phyloP scores from a whole-genome alignment of 306 rosid species.

The Abrus precatorius region DNA sequence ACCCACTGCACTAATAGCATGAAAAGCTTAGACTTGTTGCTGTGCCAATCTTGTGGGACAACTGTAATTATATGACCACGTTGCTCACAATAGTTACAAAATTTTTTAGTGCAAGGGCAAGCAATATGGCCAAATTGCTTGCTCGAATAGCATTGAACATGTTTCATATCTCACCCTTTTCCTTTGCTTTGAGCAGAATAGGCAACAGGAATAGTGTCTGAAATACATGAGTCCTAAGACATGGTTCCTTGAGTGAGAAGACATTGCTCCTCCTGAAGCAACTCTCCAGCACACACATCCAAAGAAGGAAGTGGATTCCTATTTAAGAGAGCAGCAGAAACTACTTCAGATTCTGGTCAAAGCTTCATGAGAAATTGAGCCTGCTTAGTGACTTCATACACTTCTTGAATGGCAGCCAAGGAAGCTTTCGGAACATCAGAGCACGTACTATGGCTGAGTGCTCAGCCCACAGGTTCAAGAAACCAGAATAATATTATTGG shows the following conservation, averaged over 20 bases:
- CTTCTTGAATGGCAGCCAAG: background rate
- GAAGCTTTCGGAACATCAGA: background rate
- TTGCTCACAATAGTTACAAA: background rate
- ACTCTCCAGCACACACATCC: background rate
- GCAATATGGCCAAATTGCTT: slow-evolving; percentile 30
- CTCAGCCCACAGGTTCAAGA: background rate
- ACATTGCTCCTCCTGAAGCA: background rate
- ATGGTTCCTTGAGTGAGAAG: background rate
- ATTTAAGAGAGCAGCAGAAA: background rate
- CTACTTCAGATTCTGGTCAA: background rate
- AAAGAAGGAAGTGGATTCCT: background rate
- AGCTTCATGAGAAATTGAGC: background rate
- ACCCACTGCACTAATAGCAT: background rate
- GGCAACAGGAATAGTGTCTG: background rate
- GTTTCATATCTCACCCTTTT: background rate
- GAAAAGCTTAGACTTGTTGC: background rate
- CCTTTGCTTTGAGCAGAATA: background rate
- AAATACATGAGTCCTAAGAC: background rate
- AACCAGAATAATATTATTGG: background rate
- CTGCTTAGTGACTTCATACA: background rate
- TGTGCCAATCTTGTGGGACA: background rate
- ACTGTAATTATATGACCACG: background rate
- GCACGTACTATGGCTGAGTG: background rate
- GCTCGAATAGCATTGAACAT: background rate
- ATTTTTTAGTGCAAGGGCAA: background rate